Evolutionary conservation across 1,284 basidiomycete genomes (phyloP).

Genomic region (Malassezia nana): DNA sequence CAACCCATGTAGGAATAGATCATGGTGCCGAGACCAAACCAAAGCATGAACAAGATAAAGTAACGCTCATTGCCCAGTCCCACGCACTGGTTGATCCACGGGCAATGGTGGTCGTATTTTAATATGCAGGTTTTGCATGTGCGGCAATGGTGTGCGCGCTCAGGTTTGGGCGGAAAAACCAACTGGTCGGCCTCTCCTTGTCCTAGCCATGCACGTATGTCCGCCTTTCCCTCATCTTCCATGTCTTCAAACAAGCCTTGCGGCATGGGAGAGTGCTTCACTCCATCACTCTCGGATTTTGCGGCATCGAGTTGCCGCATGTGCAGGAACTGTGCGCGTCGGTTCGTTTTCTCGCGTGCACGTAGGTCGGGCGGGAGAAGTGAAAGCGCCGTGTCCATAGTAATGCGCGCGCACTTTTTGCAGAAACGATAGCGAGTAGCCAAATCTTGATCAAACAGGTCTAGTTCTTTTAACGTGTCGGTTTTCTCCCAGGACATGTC

Average conservation of each 20-base stretch:
- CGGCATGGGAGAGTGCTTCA: background rate
- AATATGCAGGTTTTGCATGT: slow-evolving; percentile 84
- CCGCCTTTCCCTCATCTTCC: slow-evolving; percentile 36
- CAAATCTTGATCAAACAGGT: slow-evolving; percentile 18
- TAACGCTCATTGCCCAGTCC: slow-evolving; percentile 90
- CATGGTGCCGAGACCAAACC: slow-evolving; percentile 32
- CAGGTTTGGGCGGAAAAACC: slow-evolving; percentile 57
- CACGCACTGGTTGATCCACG: slow-evolving; percentile 93
- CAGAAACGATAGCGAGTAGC: slow-evolving; percentile 39
- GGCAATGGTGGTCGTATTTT: slow-evolving; percentile 58
- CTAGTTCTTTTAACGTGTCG: background rate
- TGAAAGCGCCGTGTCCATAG: slow-evolving; percentile 30
- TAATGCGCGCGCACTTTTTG: slow-evolving; percentile 33
- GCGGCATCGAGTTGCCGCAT: background rate
- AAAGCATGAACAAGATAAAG: slow-evolving; percentile 83
- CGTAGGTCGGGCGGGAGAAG: slow-evolving; percentile 41
- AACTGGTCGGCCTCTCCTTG: slow-evolving; percentile 25
- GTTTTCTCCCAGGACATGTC: background rate
- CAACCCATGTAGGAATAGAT: slow-evolving; percentile 26
- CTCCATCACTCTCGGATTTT: background rate
- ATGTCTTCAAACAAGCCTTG: slow-evolving; percentile 19
- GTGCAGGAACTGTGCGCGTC: background rate
- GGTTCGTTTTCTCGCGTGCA: slow-evolving; percentile 29
- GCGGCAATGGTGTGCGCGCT: slow-evolving; percentile 90
- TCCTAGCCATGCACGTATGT: slow-evolving; percentile 37